A percentile compares a stretch with the other conserved stretches of the same genome.
phyloP scores from a whole-genome alignment of 306 rosid genomes.

The Arachis stenosperma region DNA sequence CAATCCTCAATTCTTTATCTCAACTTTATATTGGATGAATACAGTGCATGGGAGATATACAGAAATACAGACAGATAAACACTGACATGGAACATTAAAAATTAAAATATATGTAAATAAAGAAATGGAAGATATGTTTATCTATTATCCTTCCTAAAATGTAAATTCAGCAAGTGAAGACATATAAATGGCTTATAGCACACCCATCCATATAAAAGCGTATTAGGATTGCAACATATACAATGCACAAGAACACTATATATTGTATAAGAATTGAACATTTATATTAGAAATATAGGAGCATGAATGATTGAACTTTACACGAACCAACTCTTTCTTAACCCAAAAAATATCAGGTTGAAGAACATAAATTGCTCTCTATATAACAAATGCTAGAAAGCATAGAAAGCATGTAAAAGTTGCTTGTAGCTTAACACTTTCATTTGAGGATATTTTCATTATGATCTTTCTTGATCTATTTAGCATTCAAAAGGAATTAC shows the following conservation, averaged over 20 bases:
- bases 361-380: background rate
- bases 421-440: background rate
- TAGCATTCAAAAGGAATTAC: background rate
- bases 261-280: too few species aligned
- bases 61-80: background rate
- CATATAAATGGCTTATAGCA: background rate
- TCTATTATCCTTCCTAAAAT: background rate
- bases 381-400: background rate
- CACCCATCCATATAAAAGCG: background rate
- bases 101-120: too few species aligned
- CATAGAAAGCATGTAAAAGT: background rate
- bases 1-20: conserved; percentile 1
- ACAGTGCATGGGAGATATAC: background rate
- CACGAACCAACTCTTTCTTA: background rate
- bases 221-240: background rate
- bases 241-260: background rate
- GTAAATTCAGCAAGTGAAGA: background rate
- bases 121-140: background rate
- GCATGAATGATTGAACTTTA: background rate
- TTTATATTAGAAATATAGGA: too few species aligned
- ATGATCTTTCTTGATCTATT: background rate
- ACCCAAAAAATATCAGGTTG: background rate
- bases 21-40: conserved; percentile 5
- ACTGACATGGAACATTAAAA: background rate
- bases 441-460: background rate